Base-by-base conservation (phyloP, 2,329 filamentous ascomycete species). In the Ascochyta rabiei region DNA sequence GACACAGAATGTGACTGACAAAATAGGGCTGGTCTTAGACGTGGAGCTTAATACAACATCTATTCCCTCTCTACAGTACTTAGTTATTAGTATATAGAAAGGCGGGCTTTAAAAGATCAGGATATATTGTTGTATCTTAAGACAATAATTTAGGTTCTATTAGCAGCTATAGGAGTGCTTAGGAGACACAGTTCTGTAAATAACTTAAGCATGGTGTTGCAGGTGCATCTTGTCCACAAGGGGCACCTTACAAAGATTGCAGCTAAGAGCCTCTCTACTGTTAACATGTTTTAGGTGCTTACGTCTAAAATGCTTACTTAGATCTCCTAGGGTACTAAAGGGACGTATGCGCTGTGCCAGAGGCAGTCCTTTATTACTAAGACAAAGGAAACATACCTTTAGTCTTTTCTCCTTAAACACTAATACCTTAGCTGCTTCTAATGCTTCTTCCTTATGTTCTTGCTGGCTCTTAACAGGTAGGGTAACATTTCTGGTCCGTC, bases 301-400 rank as follows among this genome's bases (percentile, higher is more conserved):
- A 5, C 31, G 19, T 23, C 53, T 33, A 52, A 63, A 35, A 61
- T 63, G 35, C 54, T 59, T 63, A 13, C 49, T 61, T 19, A 63
- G 46, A 53, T 61, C 37, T 4, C 49, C 47, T 55, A 15, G 28
- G 9, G 28, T 31, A 7, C 4, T 15, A 31, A 31, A 31, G 28
- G 4, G 28, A 9, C 28, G 28, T 31, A 31, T 31, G 9, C 9
- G 9, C 28, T 31, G 28, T 31, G 28, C 28, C 9, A 31, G 28
- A 15, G 28, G 28, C 28, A 31, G 28, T 31, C 9, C 28, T 31
- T 31, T 15, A 15, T 31, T 6, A 15, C 28, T 15, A 31, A 31
- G 28, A 31, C 9, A 31, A 31, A 31, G 28, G 9, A 31, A 9
- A 31, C 9, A 31, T 31, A 31, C 12, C 28, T 31, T 31, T 15